These are phyloP conservation scores for Nicotiana undulata DNA, from an alignment of 257 asterid species.

Conservation along the genomic window DNA sequence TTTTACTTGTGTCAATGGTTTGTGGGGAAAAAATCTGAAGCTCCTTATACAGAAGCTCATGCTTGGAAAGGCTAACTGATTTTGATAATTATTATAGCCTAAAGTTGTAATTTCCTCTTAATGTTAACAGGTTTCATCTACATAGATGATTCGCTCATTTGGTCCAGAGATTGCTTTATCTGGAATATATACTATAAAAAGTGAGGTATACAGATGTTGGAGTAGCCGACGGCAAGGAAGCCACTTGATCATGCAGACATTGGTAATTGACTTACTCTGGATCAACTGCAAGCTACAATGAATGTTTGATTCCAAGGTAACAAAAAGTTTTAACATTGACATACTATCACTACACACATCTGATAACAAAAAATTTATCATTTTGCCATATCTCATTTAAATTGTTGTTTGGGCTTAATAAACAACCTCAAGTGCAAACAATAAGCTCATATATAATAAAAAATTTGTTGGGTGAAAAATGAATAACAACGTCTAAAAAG, in stretches of 20 bases:
- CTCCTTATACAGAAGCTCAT: background rate
- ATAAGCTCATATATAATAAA: no score
- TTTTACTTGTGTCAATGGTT: background rate
- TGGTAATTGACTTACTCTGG: background rate
- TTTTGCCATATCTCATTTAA: no score
- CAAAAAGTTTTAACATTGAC: no score
- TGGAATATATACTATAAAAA: conserved; percentile 85
- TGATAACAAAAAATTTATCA: no score
- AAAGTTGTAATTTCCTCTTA: background rate
- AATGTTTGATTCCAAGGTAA: no score
- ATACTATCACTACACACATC: no score
- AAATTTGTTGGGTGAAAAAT: no score
- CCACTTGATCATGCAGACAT: conserved; percentile 39
- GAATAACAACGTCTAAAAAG: no score
- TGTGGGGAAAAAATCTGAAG: background rate
- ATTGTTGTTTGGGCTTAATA: no score
- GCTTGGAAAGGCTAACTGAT: background rate
- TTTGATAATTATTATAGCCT: background rate
- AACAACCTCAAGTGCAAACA: no score
- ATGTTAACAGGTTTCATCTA: conserved; percentile 58
- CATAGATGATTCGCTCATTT: conserved; percentile 75
- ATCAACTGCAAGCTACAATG: no score
- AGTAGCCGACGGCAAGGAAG: conserved; percentile 90
- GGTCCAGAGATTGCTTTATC: conserved; percentile 94
- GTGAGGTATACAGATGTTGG: conserved; percentile 93